Percentiles rank a stretch among this genome's conserved stretches.
Evolutionary conservation across 1,284 basidiomycete species (phyloP).

Genomic region (Phaffia rhodozyma): DNA sequence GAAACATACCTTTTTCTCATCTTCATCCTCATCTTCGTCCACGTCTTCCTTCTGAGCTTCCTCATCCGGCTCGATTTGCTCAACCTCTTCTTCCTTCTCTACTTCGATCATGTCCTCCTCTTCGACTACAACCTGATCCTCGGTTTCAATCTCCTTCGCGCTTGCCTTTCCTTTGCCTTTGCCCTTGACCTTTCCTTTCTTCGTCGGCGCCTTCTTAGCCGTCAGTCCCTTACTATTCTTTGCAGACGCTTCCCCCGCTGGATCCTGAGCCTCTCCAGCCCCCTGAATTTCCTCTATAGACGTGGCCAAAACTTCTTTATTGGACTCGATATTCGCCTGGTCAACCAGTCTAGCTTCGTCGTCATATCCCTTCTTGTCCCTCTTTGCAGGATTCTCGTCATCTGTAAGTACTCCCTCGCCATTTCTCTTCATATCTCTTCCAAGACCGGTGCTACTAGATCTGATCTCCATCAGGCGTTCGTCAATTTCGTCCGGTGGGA

Average conservation of each 20-base stretch:
- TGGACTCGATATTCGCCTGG: background rate
- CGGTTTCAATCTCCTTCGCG: background rate
- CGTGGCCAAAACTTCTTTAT: background rate
- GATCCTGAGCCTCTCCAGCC: background rate
- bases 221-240: conserved; percentile 2
- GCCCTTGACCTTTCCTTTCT: background rate
- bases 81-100: background rate
- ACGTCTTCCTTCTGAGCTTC: background rate
- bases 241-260: background rate
- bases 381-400: background rate
- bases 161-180: conserved; percentile 1
- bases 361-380: background rate
- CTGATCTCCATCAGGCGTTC: too few relatives aligned
- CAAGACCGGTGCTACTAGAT: too few relatives aligned
- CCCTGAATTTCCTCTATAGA: background rate
- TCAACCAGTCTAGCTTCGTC: background rate
- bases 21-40: background rate
- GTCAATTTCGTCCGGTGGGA: too few relatives aligned
- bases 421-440: background rate
- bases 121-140: background rate
- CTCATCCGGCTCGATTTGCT: background rate
- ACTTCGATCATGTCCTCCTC: background rate
- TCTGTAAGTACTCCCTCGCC: background rate
- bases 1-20: background rate
- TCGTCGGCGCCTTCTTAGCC: background rate